phyloP scores from a whole-genome alignment of 2,329 filamentous ascomycete genomes.

The Fusarium udum region DNA sequence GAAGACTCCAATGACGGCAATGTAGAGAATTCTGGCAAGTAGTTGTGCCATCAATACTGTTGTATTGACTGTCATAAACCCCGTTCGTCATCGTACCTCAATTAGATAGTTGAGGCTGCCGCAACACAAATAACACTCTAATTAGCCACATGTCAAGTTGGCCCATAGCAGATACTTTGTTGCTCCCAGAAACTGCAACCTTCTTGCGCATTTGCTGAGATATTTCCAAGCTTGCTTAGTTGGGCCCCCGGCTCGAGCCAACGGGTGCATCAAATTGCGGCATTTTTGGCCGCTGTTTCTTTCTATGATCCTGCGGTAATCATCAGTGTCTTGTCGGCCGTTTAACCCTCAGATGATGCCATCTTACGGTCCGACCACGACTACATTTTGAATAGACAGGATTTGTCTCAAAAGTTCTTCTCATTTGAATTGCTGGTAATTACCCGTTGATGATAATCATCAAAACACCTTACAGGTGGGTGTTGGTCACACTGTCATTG shows the following conservation, averaged over 20 bases:
- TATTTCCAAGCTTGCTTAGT: not conserved
- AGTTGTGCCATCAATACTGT: fast-evolving
- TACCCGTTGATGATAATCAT: not conserved
- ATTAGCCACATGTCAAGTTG: not conserved
- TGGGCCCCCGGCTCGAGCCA: too few species aligned
- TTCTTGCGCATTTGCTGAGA: not conserved
- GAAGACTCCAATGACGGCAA: not conserved
- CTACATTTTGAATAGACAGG: not conserved
- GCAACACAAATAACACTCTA: too few species aligned
- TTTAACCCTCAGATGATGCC: not conserved
- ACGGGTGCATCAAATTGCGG: not conserved
- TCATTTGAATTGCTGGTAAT: not conserved
- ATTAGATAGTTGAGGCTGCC: not conserved
- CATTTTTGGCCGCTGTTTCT: not conserved
- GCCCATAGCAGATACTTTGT: not conserved
- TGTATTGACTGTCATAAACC: too few species aligned
- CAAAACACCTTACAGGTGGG: not conserved
- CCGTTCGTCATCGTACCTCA: not conserved
- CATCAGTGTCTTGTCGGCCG: not conserved
- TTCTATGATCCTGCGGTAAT: too few species aligned
- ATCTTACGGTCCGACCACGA: not conserved
- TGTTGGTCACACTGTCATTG: not conserved
- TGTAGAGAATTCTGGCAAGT: not conserved
- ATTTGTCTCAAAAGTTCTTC: not conserved
- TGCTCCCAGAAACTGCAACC: not conserved